Conservation (phyloP, 495 filamentous ascomycete species). For the Rostrohypoxylon terebratum region DNA sequence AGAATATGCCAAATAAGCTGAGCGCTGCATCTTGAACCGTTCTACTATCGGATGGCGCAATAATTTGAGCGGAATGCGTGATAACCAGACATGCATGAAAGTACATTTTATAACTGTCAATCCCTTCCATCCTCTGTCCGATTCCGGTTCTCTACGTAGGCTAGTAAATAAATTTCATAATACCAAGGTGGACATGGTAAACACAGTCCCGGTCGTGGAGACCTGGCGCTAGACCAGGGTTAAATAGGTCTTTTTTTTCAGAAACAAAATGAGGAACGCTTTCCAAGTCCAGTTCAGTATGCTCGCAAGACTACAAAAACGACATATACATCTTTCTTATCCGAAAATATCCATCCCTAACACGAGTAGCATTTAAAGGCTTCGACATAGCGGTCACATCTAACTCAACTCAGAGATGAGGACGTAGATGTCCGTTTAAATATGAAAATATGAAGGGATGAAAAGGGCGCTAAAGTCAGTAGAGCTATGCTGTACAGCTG, state of each 20-base stretch:
- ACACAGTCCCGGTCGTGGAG: not conserved
- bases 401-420: not conserved
- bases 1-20: not conserved
- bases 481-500: too few species aligned
- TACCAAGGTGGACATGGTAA: not conserved
- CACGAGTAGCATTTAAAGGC: not conserved
- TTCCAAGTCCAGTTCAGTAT: not conserved
- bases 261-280: not conserved
- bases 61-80: not conserved
- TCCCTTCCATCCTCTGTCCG: not conserved
- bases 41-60: not conserved
- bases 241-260: not conserved
- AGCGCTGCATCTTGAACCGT: constrained; percentile 16
- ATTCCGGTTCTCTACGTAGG: not conserved
- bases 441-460: not conserved
- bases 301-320: not conserved
- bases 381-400: too few species aligned
- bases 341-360: not conserved
- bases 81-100: not conserved
- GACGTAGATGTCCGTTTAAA: too few species aligned
- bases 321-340: not conserved
- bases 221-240: not conserved
- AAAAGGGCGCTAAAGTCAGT: not conserved
- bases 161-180: constrained; percentile 1
- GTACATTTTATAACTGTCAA: not conserved